These are phyloP conservation scores for Marsdenia floribunda DNA, from an alignment of 257 asterid species.

Conservation along the genomic window DNA sequence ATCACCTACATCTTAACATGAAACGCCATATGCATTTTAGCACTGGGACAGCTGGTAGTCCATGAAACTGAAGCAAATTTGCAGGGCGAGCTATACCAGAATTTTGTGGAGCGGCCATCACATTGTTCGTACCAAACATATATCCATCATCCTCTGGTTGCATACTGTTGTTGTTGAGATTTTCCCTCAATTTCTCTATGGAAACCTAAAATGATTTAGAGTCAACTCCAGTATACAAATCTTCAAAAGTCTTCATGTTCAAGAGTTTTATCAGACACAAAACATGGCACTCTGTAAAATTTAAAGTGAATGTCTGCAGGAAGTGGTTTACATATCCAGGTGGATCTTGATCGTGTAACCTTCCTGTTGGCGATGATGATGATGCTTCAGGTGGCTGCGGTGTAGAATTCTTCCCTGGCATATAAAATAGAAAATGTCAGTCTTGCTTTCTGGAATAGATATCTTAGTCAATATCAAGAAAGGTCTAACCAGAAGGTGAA, in stretches of 20 bases:
- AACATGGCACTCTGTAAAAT: background rate
- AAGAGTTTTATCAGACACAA: constrained; percentile 31
- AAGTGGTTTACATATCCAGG: constrained; percentile 45
- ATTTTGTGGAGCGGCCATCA: constrained; percentile 58
- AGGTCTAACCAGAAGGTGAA: constrained; percentile 75
- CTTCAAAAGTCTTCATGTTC: constrained; percentile 54
- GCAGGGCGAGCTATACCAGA: constrained; percentile 41
- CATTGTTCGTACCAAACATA: constrained; percentile 31
- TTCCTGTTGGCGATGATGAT: constrained; percentile 54
- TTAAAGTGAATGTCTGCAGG: background rate
- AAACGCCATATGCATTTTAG: constrained; percentile 12
- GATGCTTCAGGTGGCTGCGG: constrained; percentile 64
- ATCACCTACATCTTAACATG: constrained; percentile 39
- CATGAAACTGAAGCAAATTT: background rate
- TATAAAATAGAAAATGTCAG: constrained; percentile 16
- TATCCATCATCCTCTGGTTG: constrained; percentile 9
- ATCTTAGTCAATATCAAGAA: constrained; percentile 7
- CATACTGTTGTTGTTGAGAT: constrained; percentile 22
- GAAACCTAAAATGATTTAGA: constrained; percentile 36
- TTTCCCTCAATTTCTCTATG: constrained; percentile 56
- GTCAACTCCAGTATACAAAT: constrained; percentile 39
- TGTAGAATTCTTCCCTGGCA: constrained; percentile 46
- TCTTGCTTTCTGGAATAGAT: background rate
- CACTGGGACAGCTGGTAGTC: constrained; percentile 3
- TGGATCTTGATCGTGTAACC: constrained; percentile 35